Evolutionary conservation across 2,329 filamentous ascomycete species (phyloP).

Genomic region (Parafenestella ontariensis): DNA sequence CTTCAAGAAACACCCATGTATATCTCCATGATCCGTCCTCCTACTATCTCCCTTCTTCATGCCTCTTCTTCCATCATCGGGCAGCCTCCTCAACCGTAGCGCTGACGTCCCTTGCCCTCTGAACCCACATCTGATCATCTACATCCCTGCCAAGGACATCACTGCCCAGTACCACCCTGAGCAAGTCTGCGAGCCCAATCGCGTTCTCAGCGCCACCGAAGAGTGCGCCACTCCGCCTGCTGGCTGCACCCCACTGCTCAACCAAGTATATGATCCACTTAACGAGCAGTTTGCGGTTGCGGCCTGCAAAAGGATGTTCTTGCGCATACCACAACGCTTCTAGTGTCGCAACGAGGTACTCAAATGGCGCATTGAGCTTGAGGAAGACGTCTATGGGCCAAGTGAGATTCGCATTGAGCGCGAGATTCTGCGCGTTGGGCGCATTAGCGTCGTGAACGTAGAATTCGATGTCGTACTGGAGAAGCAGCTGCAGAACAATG

Average conservation of each 20-base stretch:
- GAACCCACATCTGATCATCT: constrained; percentile 46
- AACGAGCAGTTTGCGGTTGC: constrained; percentile 62
- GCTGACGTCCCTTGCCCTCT: constrained; percentile 35
- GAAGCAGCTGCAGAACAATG: constrained; percentile 43
- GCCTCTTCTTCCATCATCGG: constrained; percentile 17
- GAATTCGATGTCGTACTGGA: constrained; percentile 57
- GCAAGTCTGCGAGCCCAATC: constrained; percentile 47
- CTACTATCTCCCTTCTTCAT: not conserved
- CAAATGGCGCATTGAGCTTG: constrained; percentile 66
- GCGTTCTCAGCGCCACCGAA: constrained; percentile 69
- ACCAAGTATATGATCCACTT: constrained; percentile 69
- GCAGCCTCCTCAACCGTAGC: constrained; percentile 40
- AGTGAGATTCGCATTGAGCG: constrained; percentile 45
- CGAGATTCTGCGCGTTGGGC: constrained; percentile 17
- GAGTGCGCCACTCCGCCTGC: constrained; percentile 59
- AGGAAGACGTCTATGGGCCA: constrained; percentile 73
- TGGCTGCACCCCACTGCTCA: constrained; percentile 66
- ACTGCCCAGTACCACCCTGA: constrained; percentile 53
- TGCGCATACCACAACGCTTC: constrained; percentile 73
- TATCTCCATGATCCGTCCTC: not conserved
- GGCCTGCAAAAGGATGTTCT: constrained; percentile 68
- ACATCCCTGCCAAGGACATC: constrained; percentile 47
- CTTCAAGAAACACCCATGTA: not conserved
- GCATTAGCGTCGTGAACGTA: constrained; percentile 50
- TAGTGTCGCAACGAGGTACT: constrained; percentile 67